Base-by-base conservation (phyloP, 257 asterid species). In the Scutellaria barbata region DNA sequence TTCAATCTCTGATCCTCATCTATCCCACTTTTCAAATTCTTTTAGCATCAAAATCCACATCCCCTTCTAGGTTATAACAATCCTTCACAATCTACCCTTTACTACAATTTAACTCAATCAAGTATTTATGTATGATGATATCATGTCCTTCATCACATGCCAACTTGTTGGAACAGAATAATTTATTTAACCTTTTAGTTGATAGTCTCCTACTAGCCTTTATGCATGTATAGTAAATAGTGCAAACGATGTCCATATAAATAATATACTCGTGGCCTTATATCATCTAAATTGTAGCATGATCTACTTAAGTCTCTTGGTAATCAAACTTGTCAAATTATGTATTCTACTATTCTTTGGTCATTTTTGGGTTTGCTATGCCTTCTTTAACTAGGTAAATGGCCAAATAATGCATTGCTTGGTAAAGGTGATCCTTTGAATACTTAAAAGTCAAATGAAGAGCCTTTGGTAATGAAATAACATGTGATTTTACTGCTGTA, bases 361-460 rank as follows among this genome's bases (percentile, higher is more conserved):
- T 47, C 52, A 33, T 69, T 30, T 53, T n/a, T 42, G 64, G 51
- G 68, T 46, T 62, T 25, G 48, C 54, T 35, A 37, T 69, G 65
- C 48, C 47, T 69, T 69, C 46, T 50, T 10, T 12, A 16, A 63
- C 42, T 12, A 63, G 35, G 30, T 64, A 56, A 55, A 48, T 71
- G 55, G 50, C 50, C 10, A 16, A 20, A 70, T 33, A 39, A 12
- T 16, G 17, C 14, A 33, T 25, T 9, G n/a, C 7, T 20, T 47
- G 0, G 8, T 56, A 51, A 17, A 50, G 37, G 41, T 51, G 68
- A 22, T 47, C 54, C 45, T 8, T 25, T 42, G 13, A 50, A 33
- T 30, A 11, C 62, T 35, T n/a, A 41, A 43, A 41, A 13, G 41
- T 18, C 10, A 57, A 64, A 54, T 50, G n/a, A 25, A 30, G 25